Evolutionary conservation across 495 filamentous ascomycete genomes (phyloP).

Genomic region (Penicillium subrubescens): DNA sequence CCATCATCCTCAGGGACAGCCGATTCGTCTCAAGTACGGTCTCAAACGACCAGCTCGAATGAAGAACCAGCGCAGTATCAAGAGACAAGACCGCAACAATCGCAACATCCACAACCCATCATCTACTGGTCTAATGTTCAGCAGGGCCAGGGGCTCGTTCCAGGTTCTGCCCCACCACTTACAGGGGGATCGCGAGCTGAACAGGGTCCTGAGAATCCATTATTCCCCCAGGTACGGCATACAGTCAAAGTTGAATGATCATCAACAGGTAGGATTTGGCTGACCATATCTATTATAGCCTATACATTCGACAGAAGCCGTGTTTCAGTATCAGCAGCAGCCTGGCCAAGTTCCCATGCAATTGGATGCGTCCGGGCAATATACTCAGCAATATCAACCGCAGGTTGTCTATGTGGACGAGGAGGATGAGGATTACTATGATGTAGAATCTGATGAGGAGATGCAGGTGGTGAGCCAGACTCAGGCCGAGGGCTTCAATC

Average conservation of each 20-base stretch:
- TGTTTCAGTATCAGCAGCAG: slow-evolving; percentile 18
- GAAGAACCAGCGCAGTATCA: neutral
- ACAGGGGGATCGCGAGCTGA: neutral
- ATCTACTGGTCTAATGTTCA: slow-evolving; percentile 15
- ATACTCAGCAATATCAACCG: slow-evolving; percentile 14
- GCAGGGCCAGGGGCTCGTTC: neutral
- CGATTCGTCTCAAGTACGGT: slow-evolving; percentile 16
- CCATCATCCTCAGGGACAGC: neutral
- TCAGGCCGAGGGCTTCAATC: slow-evolving; percentile 57
- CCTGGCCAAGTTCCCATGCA: slow-evolving; percentile 9
- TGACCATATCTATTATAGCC: neutral
- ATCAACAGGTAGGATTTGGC: neutral
- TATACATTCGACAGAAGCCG: neutral
- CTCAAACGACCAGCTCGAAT: neutral
- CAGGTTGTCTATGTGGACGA: slow-evolving; percentile 46
- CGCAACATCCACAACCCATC: slow-evolving; percentile 14
- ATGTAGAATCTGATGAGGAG: slow-evolving; percentile 72
- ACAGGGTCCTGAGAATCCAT: neutral
- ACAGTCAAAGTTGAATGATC: neutral
- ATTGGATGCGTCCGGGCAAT: slow-evolving; percentile 16
- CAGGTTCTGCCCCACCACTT: neutral
- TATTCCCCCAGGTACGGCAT: slow-evolving; percentile 11
- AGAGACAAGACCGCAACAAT: neutral
- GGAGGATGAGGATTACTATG: slow-evolving; percentile 60
- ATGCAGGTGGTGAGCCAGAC: slow-evolving; percentile 58